A percentile compares a stretch with the other conserved stretches of the same genome.
These are phyloP conservation scores for Phytophthora fragariaefolia DNA, from an alignment of 352 stramenopile species.

Conservation along the genomic window DNA sequence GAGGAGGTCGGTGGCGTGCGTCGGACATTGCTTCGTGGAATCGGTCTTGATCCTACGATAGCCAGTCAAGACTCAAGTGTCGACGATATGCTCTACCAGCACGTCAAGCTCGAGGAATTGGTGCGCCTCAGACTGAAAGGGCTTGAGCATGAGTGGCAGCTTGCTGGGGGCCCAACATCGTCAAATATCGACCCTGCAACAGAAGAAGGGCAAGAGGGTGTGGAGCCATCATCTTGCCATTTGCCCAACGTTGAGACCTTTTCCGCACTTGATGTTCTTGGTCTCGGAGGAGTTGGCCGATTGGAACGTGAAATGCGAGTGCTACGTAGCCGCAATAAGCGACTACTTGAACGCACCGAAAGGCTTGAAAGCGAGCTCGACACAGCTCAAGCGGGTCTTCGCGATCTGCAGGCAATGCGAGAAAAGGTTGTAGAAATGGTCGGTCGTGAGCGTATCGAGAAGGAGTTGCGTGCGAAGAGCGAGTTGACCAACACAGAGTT, in stretches of 20 bases:
- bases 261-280: constrained; percentile 58
- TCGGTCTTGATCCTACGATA: constrained; percentile 47
- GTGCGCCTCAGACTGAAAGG: constrained; percentile 74
- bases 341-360: constrained; percentile 54
- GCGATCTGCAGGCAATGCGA: constrained; percentile 75
- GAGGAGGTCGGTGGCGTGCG: constrained; percentile 64
- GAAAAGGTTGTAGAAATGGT: constrained; percentile 81
- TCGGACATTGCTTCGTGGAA: constrained; percentile 55
- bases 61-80: constrained; percentile 36
- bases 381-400: constrained; percentile 46
- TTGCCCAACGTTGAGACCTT: constrained; percentile 68
- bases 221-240: constrained; percentile 36
- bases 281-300: constrained; percentile 59
- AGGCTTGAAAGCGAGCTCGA: constrained; percentile 64
- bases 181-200: constrained; percentile 12
- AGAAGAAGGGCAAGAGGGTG: constrained; percentile 21
- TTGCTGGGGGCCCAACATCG: constrained; percentile 36
- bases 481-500: constrained; percentile 69
- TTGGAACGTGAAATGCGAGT: constrained; percentile 78
- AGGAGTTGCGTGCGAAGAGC: constrained; percentile 81
- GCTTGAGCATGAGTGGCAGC: constrained; percentile 62
- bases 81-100: constrained; percentile 68
- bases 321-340: constrained; percentile 77
- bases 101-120: constrained; percentile 75
- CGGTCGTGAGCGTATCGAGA: constrained; percentile 85